Conservation (phyloP, 495 filamentous ascomycete genomes). For the Pseudomonodictys pantanalensis region DNA sequence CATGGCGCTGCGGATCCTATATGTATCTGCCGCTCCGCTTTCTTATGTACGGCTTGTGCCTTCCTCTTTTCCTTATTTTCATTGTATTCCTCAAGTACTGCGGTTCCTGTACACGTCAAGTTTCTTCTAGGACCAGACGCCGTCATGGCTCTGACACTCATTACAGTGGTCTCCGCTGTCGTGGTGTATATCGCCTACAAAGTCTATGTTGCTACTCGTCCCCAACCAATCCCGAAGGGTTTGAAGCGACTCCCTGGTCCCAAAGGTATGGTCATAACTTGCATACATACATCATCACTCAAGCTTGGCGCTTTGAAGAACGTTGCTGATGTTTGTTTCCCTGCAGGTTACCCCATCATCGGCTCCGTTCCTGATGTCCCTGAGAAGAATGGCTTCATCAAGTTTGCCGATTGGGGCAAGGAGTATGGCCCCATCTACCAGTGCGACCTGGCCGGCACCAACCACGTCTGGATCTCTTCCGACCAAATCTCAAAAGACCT, state of each 20-base stretch:
- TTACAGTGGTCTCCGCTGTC: conserved; percentile 12
- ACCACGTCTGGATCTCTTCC: conserved; percentile 59
- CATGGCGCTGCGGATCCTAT: conserved; percentile 13
- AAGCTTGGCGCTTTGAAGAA: background rate
- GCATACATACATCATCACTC: background rate
- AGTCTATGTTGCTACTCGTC: conserved; percentile 14
- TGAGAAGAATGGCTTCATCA: conserved; percentile 49
- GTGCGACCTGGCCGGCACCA: conserved; percentile 54
- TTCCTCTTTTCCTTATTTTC: background rate
- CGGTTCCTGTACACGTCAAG: background rate
- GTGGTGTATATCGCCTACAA: conserved; percentile 21
- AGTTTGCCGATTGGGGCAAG: conserved; percentile 62
- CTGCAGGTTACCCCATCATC: conserved; percentile 47
- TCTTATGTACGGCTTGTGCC: background rate
- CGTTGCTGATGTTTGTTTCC: conserved; percentile 5
- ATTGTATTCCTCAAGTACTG: background rate
- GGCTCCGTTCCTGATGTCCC: conserved; percentile 61
- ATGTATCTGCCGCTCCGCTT: conserved; percentile 9
- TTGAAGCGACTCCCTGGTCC: conserved; percentile 40
- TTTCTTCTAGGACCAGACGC: background rate
- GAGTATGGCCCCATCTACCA: conserved; percentile 63
- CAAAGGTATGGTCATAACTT: conserved; percentile 33
- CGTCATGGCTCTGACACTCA: conserved; percentile 26
- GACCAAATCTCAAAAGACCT: conserved; percentile 58
- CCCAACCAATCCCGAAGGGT: conserved; percentile 29